Percentiles rank a stretch among this genome's conserved stretches.
Evolutionary conservation across 2,329 filamentous ascomycete genomes (phyloP).

Genomic region (Arthroderma uncinatum): DNA sequence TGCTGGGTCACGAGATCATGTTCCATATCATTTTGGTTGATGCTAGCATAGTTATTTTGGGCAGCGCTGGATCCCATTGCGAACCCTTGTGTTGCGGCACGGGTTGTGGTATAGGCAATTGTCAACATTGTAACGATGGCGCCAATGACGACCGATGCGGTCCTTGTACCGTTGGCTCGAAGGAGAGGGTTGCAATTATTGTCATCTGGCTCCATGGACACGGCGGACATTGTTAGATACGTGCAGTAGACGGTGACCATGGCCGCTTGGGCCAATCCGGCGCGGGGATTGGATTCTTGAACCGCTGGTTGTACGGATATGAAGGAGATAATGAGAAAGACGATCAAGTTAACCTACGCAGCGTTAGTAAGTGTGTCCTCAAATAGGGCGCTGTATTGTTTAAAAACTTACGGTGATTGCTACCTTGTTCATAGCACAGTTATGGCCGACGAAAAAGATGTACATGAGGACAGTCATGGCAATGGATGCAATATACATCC

Average conservation of each 20-base stretch:
- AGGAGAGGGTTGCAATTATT: slow-evolving; percentile 88
- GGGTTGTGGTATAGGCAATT: slow-evolving; percentile 92
- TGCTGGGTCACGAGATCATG: slow-evolving; percentile 84
- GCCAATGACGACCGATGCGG: slow-evolving; percentile 80
- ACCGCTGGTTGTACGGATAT: slow-evolving; percentile 83
- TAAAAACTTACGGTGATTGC: slow-evolving; percentile 59
- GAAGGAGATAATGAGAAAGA: slow-evolving; percentile 68
- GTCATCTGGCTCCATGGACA: slow-evolving; percentile 96
- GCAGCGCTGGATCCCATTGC: slow-evolving; percentile 43
- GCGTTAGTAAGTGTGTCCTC: slow-evolving; percentile 14
- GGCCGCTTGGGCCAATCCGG: slow-evolving; percentile 89
- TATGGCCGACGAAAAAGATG: slow-evolving; percentile 74
- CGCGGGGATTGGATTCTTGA: slow-evolving; percentile 85
- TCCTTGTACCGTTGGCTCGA: slow-evolving; percentile 71
- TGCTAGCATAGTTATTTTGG: slow-evolving; percentile 42
- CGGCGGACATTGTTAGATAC: slow-evolving; percentile 94
- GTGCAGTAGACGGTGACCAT: slow-evolving; percentile 98
- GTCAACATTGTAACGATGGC: slow-evolving; percentile 95
- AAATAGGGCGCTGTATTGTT: not conserved
- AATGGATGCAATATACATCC: slow-evolving; percentile 85
- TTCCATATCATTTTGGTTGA: slow-evolving; percentile 61
- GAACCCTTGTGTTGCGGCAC: slow-evolving; percentile 77
- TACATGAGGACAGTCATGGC: slow-evolving; percentile 97
- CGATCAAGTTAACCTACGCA: slow-evolving; percentile 62
- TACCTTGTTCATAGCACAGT: slow-evolving; percentile 91